Conservation (phyloP, 2,329 filamentous ascomycete species). For the Colletotrichum paranaense region DNA sequence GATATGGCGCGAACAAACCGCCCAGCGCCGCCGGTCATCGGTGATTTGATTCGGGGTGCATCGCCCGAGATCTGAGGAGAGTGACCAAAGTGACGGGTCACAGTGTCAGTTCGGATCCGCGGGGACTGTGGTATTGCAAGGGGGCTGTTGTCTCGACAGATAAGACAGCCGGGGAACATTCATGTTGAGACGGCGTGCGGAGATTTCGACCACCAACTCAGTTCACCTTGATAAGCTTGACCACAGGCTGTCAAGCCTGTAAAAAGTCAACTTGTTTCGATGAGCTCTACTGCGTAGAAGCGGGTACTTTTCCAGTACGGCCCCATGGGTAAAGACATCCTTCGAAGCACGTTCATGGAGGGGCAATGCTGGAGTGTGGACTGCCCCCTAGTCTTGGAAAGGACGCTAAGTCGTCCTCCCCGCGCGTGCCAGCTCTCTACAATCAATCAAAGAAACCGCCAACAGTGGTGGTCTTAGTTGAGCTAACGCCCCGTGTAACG, state of each 20-base stretch:
- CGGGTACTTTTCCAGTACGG: not conserved
- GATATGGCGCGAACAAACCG: not conserved
- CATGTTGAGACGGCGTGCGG: not conserved
- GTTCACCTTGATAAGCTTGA: not conserved
- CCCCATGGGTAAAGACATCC: not conserved
- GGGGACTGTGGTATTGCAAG: slow-evolving; percentile 17
- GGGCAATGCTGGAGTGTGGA: not conserved
- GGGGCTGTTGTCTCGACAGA: not conserved
- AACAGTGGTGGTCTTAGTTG: not conserved
- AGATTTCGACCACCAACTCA: not conserved
- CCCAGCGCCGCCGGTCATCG: slow-evolving; percentile 12
- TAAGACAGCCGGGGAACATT: slow-evolving; percentile 26
- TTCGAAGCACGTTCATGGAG: not conserved
- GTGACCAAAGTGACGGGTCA: not conserved
- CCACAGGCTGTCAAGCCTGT: not conserved
- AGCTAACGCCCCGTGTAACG: not conserved
- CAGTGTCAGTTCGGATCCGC: slow-evolving; percentile 26
- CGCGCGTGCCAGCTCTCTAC: not conserved
- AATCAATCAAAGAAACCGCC: not conserved
- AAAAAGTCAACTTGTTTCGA: not conserved
- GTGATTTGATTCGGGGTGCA: not conserved
- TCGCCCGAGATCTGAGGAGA: not conserved
- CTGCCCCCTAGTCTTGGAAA: not conserved
- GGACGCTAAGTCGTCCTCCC: not conserved
- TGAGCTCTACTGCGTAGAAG: not conserved